Evolutionary conservation across 306 rosid species (phyloP).

Genomic region (Glycine latifolia): DNA sequence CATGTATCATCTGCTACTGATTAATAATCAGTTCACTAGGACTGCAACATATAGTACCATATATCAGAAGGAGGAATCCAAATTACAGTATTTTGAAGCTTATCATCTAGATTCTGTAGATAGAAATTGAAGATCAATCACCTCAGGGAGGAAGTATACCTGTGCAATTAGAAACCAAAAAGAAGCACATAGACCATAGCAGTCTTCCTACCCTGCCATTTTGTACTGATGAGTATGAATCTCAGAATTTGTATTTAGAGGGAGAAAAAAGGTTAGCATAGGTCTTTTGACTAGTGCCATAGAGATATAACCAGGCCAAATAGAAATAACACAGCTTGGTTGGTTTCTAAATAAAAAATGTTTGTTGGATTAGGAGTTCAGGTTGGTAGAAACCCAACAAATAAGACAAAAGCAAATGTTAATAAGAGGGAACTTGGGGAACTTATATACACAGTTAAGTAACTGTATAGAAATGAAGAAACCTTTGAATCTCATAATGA

Average conservation of each 20-base stretch:
- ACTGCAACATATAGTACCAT: constrained; percentile 29
- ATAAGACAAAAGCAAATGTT: constrained; percentile 32
- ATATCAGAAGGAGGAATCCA: constrained; percentile 25
- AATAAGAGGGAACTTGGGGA: constrained; percentile 37
- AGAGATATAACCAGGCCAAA: constrained; percentile 43
- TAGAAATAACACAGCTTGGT: constrained; percentile 45
- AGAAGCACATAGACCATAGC: constrained; percentile 17
- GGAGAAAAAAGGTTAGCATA: constrained; percentile 43
- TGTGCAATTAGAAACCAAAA: constrained; percentile 44
- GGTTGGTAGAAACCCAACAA: constrained; percentile 57
- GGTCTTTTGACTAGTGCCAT: constrained; percentile 47
- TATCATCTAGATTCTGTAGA: not conserved
- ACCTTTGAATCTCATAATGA: constrained; percentile 4
- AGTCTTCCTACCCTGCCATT: constrained; percentile 39
- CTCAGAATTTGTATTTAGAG: constrained; percentile 32
- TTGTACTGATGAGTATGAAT: constrained; percentile 51
- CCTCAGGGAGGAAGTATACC: constrained; percentile 40
- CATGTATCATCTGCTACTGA: constrained; percentile 13
- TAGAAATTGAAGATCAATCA: constrained; percentile 29
- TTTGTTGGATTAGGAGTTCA: constrained; percentile 38
- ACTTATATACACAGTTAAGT: not conserved
- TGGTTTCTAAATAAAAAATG: constrained; percentile 35
- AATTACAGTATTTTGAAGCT: constrained; percentile 3
- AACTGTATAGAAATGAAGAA: not conserved
- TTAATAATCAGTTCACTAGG: constrained; percentile 14